These are phyloP conservation scores for Alternaria metachromatica DNA, from an alignment of 2,329 filamentous ascomycete genomes.

Conservation along the genomic window DNA sequence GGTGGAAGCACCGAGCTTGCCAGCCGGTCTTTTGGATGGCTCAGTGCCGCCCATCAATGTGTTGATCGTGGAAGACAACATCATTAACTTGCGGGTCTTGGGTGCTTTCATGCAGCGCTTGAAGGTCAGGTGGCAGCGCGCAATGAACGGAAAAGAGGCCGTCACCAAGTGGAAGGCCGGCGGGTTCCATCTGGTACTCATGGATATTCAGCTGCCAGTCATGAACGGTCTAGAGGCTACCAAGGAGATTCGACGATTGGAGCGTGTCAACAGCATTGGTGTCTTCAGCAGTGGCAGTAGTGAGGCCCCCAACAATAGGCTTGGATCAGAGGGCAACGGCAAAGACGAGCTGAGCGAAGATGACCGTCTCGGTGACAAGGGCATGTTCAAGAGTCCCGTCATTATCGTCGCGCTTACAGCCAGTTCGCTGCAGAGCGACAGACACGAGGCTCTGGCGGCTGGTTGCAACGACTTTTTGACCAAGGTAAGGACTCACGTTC, in stretches of 20 bases:
- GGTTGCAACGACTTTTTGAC: constrained; percentile 99
- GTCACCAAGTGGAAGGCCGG: constrained; percentile 91
- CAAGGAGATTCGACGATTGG: constrained; percentile 88
- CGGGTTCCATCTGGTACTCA: constrained; percentile 93
- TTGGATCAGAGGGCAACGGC: constrained; percentile 48
- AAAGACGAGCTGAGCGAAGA: constrained; percentile 59
- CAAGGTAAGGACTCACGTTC: constrained; percentile 67
- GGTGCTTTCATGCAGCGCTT: constrained; percentile 95
- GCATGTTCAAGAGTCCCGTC: constrained; percentile 91
- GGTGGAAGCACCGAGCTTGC: constrained; percentile 51
- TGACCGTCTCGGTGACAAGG: constrained; percentile 70
- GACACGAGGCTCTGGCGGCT: constrained; percentile 91
- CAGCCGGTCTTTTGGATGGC: constrained; percentile 71
- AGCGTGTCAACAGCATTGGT: constrained; percentile 89
- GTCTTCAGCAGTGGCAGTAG: constrained; percentile 72
- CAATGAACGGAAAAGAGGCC: constrained; percentile 91
- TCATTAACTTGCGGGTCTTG: constrained; percentile 92
- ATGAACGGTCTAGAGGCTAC: constrained; percentile 97
- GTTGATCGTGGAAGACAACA: constrained; percentile 97
- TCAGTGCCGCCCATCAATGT: constrained; percentile 95
- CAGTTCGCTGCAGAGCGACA: constrained; percentile 90
- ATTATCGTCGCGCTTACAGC: constrained; percentile 98
- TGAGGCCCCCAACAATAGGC: constrained; percentile 43
- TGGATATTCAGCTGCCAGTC: constrained; percentile 97
- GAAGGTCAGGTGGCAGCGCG: constrained; percentile 96